These are phyloP conservation scores for Ophiobolus disseminans DNA, from an alignment of 2,329 filamentous ascomycete genomes.

Conservation along the genomic window DNA sequence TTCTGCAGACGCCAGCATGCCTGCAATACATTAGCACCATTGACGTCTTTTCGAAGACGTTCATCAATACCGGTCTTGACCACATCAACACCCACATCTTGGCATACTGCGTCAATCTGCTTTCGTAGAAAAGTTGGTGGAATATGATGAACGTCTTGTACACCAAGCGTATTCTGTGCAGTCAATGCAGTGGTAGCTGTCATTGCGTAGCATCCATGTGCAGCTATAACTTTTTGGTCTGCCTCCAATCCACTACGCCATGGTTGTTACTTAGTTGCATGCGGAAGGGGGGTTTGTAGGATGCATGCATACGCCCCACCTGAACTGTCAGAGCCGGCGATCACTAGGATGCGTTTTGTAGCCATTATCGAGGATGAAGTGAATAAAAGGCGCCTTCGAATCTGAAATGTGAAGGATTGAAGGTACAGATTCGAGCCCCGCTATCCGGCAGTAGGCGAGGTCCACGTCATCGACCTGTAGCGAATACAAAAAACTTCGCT, in stretches of 20 bases:
- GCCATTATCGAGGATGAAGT: constrained; percentile 27
- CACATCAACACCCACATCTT: constrained; percentile 86
- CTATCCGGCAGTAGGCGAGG: constrained; percentile 34
- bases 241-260: constrained; percentile 82
- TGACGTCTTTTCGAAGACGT: background rate
- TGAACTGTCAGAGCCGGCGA: constrained; percentile 89
- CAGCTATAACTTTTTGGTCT: constrained; percentile 92
- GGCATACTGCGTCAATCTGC: constrained; percentile 84
- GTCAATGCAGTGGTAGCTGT: constrained; percentile 94
- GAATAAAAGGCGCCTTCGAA: background rate
- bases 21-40: constrained; percentile 52
- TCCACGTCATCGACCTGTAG: constrained; percentile 28
- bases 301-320: constrained; percentile 75
- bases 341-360: constrained; percentile 70
- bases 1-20: constrained; percentile 79
- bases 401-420: constrained; percentile 11
- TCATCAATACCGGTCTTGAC: constrained; percentile 78
- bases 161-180: constrained; percentile 91
- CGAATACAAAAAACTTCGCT: background rate
- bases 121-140: constrained; percentile 80
- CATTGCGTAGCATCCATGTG: constrained; percentile 94
- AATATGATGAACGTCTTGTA: constrained; percentile 79
- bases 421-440: constrained; percentile 27
- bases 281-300: constrained; percentile 11
- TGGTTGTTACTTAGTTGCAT: constrained; percentile 23